phyloP scores from a whole-genome alignment of 805 yeast species.

The Kuraishia piskuri region DNA sequence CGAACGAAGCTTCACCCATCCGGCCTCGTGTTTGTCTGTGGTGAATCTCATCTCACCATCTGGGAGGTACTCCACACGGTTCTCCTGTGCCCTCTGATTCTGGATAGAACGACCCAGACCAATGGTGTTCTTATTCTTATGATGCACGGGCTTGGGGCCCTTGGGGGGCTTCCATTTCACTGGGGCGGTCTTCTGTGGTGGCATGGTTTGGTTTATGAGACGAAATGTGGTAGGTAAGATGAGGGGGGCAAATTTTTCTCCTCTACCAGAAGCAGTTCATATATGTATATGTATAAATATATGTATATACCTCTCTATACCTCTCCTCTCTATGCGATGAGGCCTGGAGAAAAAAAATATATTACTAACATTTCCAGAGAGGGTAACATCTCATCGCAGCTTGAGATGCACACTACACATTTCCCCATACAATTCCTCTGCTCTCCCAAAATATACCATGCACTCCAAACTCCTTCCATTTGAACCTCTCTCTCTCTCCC shows the following conservation, averaged over 20 bases:
- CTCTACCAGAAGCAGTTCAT: too few relatives aligned
- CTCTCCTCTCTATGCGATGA: not conserved
- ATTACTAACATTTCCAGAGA: not conserved
- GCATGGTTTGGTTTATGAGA: too few relatives aligned
- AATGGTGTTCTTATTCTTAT: slow-evolving; percentile 72
- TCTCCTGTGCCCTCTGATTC: slow-evolving; percentile 62
- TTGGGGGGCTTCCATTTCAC: slow-evolving; percentile 84
- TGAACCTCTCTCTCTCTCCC: too few relatives aligned
- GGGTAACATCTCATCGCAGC: not conserved
- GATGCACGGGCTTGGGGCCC: slow-evolving; percentile 87
- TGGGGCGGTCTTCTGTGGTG: slow-evolving; percentile 37
- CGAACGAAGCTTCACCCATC: slow-evolving; percentile 85
- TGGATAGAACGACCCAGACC: slow-evolving; percentile 83
- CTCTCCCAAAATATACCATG: not conserved
- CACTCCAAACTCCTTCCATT: not conserved
- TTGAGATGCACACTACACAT: not conserved
- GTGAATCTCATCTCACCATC: slow-evolving; percentile 88
- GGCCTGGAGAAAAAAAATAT: not conserved
- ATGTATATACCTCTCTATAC: not conserved
- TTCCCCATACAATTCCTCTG: not conserved
- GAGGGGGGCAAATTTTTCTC: too few relatives aligned
- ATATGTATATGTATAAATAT: too few relatives aligned
- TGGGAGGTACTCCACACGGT: slow-evolving; percentile 62
- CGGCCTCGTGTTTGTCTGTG: slow-evolving; percentile 75
- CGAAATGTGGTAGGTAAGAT: too few relatives aligned